Conservation (phyloP, 352 stramenopile species). For the Blastocystis sp. region DNA sequence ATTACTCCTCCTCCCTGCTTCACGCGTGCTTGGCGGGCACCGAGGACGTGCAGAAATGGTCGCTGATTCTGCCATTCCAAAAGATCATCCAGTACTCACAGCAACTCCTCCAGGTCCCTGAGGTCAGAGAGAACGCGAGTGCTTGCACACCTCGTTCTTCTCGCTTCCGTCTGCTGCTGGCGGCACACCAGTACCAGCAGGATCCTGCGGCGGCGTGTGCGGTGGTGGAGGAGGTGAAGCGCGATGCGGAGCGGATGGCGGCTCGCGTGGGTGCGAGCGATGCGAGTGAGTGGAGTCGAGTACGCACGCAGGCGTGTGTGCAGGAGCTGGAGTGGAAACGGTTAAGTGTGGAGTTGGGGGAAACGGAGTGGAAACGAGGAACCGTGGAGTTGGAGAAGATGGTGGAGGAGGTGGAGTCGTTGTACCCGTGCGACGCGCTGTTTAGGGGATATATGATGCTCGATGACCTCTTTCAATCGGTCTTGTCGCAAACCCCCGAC, state of each 20-base stretch:
- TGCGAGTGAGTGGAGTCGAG: background rate
- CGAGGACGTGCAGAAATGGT: background rate
- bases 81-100: background rate
- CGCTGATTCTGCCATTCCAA: background rate
- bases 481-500: too few relatives aligned
- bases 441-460: background rate
- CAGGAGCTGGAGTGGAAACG: conserved; percentile 1
- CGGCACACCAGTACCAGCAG: background rate
- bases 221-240: background rate
- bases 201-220: background rate
- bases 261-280: background rate
- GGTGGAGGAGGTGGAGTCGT: background rate
- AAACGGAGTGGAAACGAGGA: background rate
- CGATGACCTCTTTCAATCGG: background rate
- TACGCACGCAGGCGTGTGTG: background rate
- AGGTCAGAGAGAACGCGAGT: background rate
- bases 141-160: background rate
- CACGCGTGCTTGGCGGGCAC: background rate
- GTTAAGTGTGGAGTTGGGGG: background rate
- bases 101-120: background rate
- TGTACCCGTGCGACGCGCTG: background rate
- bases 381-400: background rate
- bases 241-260: background rate
- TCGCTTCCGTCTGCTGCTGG: background rate
- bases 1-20: background rate